A percentile compares a stretch with the other conserved stretches of the same genome.
These are phyloP conservation scores for Lepidium sativum DNA, from an alignment of 345 rosid genomes.

Conservation along the genomic window DNA sequence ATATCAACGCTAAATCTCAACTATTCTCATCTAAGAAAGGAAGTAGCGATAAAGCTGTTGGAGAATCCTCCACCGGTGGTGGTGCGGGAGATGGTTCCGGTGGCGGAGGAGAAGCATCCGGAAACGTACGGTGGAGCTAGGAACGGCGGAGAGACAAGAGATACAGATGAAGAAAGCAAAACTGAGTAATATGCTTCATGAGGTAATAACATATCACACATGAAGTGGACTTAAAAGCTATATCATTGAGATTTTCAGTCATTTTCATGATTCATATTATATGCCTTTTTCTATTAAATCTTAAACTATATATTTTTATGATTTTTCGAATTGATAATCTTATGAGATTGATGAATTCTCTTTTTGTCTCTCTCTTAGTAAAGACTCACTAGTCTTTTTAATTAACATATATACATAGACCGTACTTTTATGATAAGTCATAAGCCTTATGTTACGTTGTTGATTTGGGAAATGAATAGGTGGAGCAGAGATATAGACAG, in stretches of 20 bases:
- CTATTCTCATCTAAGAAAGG: constrained; percentile 36
- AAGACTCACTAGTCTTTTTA: neutral
- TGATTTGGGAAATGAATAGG: constrained; percentile 35
- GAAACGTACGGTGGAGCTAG: constrained; percentile 50
- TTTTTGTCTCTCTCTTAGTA: neutral
- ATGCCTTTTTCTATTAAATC: neutral
- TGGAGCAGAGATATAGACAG: constrained; percentile 95
- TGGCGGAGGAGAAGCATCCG: constrained; percentile 37
- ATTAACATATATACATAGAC: neutral
- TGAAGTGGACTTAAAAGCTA: constrained; percentile 17
- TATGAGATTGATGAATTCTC: neutral
- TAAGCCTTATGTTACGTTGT: constrained; percentile 9
- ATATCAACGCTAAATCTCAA: constrained; percentile 21
- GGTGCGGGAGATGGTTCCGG: constrained; percentile 36
- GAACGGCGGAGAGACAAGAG: constrained; percentile 87
- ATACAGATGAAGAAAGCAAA: constrained; percentile 98
- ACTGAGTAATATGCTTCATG: constrained; percentile 82
- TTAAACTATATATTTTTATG: neutral
- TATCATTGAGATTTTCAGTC: constrained; percentile 7
- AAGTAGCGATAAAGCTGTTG: constrained; percentile 33
- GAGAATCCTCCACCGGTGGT: constrained; percentile 43
- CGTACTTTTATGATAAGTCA: neutral
- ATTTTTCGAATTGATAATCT: constrained; percentile 10
- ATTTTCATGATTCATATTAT: constrained; percentile 20
- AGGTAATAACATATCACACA: constrained; percentile 45